Conservation (phyloP, 2,329 filamentous ascomycete species). For the Aspergillus sp. region DNA sequence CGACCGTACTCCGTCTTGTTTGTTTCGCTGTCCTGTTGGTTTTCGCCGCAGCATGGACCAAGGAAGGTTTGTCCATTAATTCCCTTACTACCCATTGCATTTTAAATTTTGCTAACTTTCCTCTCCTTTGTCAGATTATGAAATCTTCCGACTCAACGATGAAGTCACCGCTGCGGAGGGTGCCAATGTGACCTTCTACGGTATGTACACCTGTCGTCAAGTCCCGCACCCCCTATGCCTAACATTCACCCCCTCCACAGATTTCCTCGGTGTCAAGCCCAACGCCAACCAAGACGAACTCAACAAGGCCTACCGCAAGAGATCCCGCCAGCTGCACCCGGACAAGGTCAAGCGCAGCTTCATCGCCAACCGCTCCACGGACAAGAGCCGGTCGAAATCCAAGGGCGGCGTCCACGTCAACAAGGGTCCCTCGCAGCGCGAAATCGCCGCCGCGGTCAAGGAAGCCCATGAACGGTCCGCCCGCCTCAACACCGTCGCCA, state of each 20-base stretch:
- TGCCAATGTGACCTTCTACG: constrained; percentile 80
- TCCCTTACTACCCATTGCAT: too few species aligned
- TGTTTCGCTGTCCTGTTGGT: constrained; percentile 68
- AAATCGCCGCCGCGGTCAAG: constrained; percentile 77
- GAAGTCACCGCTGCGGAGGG: constrained; percentile 78
- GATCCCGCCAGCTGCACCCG: constrained; percentile 77
- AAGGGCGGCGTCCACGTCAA: constrained; percentile 63
- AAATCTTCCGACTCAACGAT: constrained; percentile 94
- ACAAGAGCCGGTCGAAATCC: constrained; percentile 48
- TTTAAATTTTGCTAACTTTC: background rate
- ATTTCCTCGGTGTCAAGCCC: constrained; percentile 75
- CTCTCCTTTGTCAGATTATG: constrained; percentile 65
- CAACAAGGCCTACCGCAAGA: constrained; percentile 90
- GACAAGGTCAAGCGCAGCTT: constrained; percentile 92
- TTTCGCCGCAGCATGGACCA: constrained; percentile 74
- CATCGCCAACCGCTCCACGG: constrained; percentile 63
- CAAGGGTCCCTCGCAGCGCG: constrained; percentile 69
- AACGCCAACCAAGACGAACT: constrained; percentile 81
- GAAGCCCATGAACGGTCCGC: constrained; percentile 79
- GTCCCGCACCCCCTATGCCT: background rate
- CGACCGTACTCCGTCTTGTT: constrained; percentile 60
- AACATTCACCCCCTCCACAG: constrained; percentile 31
- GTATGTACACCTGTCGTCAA: constrained; percentile 26
- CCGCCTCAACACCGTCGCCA: constrained; percentile 77
- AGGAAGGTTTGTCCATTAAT: constrained; percentile 64